These are phyloP conservation scores for Salicornia ramosissima DNA, from an alignment of 148 eudicot species.

Conservation along the genomic window DNA sequence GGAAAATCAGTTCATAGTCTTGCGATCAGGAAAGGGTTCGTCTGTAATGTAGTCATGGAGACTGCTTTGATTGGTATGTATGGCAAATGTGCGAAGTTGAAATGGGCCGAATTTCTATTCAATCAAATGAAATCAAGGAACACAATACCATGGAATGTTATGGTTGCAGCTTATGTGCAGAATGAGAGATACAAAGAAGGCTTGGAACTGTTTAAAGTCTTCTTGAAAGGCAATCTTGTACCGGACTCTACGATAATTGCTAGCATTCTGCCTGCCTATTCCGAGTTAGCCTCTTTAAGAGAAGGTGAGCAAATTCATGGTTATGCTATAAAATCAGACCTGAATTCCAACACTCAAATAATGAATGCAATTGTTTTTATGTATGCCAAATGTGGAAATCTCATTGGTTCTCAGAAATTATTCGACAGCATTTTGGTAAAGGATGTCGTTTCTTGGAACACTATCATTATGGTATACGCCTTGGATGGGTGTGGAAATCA, in stretches of 20 bases:
- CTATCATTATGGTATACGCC: conserved; percentile 67
- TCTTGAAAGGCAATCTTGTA: conserved; percentile 25
- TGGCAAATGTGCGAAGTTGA: conserved; percentile 43
- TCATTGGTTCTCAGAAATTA: conserved; percentile 34
- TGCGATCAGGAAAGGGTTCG: conserved; percentile 38
- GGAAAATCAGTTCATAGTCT: conserved; percentile 53
- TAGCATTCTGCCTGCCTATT: conserved; percentile 51
- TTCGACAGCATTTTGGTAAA: conserved; percentile 40
- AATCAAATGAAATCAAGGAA: conserved; percentile 34
- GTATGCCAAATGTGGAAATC: conserved; percentile 78
- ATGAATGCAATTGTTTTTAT: conserved; percentile 50
- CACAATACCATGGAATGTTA: conserved; percentile 52
- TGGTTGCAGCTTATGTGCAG: conserved; percentile 56
- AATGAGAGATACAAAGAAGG: conserved; percentile 45
- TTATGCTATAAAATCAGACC: conserved; percentile 25
- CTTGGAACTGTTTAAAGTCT: conserved; percentile 32
- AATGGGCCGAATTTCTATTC: conserved; percentile 37
- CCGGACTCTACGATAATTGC: conserved; percentile 55
- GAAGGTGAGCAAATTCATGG: conserved; percentile 69
- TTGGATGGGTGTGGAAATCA: conserved; percentile 55
- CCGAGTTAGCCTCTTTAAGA: conserved; percentile 49
- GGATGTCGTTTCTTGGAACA: conserved; percentile 79
- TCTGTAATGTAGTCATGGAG: conserved; percentile 44
- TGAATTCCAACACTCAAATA: conserved; percentile 27
- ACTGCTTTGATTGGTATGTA: conserved; percentile 63